A percentile compares a stretch with the other conserved stretches of the same genome.
These are phyloP conservation scores for Carex littledalei DNA, from an alignment of 176 grass and related monocot genomes.

Conservation along the genomic window DNA sequence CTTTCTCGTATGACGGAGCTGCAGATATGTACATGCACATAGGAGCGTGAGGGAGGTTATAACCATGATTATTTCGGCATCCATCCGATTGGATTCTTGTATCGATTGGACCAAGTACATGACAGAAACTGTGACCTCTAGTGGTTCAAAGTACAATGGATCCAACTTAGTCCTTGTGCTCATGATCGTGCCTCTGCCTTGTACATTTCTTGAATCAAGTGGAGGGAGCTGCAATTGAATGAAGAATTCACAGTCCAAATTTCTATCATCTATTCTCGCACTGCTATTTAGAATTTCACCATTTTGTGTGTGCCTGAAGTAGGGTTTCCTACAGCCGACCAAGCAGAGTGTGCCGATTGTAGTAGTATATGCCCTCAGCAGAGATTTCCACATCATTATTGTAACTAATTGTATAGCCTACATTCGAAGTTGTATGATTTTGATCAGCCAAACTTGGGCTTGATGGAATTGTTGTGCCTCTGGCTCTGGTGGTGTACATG, in stretches of 20 bases:
- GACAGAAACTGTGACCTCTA: conserved; percentile 42
- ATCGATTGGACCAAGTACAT: conserved; percentile 37
- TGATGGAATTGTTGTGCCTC: neutral
- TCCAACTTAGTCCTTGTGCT: conserved; percentile 59
- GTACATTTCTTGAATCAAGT: conserved; percentile 36
- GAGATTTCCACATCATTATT: conserved; percentile 26
- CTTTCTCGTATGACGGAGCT: conserved; percentile 69
- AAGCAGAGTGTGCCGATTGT: conserved; percentile 60
- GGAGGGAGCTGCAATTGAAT: conserved; percentile 59
- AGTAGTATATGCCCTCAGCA: conserved; percentile 79
- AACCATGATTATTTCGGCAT: conserved; percentile 72
- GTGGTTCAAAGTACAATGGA: conserved; percentile 59
- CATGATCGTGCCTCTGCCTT: conserved; percentile 44
- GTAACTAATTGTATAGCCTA: conserved; percentile 67
- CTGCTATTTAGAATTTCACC: neutral
- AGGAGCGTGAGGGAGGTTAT: conserved; percentile 62
- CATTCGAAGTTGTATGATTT: conserved; percentile 18
- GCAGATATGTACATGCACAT: conserved; percentile 53
- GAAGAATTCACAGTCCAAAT: conserved; percentile 46
- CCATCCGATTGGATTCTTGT: conserved; percentile 60
- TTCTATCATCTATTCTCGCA: neutral
- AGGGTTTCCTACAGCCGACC: conserved; percentile 42
- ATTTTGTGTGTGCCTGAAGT: neutral
- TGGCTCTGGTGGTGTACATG: neutral
- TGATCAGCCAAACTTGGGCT: neutral